These are phyloP conservation scores for Phallus indusiatus DNA, from an alignment of 768 basidiomycete species.

Conservation along the genomic window DNA sequence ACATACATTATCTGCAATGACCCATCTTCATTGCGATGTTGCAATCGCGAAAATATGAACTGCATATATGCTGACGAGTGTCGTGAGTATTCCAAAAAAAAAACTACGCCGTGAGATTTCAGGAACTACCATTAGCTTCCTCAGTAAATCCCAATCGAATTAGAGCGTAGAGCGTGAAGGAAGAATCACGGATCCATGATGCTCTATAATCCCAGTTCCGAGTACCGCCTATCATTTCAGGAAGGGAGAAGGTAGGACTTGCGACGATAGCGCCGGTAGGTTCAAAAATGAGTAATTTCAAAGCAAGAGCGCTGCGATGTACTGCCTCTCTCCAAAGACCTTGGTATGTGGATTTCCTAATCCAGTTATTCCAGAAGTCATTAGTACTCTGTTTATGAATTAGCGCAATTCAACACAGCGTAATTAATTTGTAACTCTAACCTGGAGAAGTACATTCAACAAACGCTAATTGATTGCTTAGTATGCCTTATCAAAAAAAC, in stretches of 20 bases:
- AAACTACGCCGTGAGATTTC: conserved; percentile 2
- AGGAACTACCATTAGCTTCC: conserved; percentile 69
- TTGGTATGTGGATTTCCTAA: conserved; percentile 77
- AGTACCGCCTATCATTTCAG: conserved; percentile 84
- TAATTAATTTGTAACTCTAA: conserved; percentile 19
- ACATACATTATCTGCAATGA: conserved; percentile 85
- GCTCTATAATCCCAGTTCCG: conserved; percentile 83
- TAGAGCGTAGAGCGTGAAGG: conserved; percentile 91
- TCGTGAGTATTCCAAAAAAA: conserved; percentile 1
- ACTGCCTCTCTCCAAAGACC: conserved; percentile 97
- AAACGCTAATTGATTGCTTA: conserved; percentile 33
- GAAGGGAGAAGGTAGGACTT: conserved; percentile 90
- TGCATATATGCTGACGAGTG: conserved; percentile 65
- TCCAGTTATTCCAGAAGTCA: conserved; percentile 83
- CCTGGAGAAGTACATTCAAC: conserved; percentile 46
- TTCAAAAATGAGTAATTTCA: conserved; percentile 89
- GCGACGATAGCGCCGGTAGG: conserved; percentile 93
- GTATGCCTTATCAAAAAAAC: background rate
- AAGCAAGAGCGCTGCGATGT: conserved; percentile 82
- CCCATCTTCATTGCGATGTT: conserved; percentile 81
- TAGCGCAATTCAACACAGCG: background rate
- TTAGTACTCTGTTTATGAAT: conserved; percentile 48
- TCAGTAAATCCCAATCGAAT: conserved; percentile 90
- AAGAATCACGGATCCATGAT: conserved; percentile 92
- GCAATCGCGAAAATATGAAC: conserved; percentile 78